Conservation (phyloP, 495 filamentous ascomycete genomes). For the Neurospora terricola region DNA sequence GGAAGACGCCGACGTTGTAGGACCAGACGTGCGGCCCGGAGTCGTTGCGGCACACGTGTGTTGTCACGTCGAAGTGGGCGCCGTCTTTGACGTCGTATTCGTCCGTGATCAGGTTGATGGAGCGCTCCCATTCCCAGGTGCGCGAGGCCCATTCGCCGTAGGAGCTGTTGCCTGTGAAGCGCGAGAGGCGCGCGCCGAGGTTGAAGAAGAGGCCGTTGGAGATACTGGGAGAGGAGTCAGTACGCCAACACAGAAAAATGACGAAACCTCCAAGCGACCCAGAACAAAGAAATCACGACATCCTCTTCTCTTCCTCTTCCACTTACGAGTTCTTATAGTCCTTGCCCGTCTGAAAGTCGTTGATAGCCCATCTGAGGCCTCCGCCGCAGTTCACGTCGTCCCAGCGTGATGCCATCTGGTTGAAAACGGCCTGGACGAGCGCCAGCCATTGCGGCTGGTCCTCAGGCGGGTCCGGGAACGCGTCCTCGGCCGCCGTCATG, state of each 20-base stretch:
- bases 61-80: constrained; percentile 33
- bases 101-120: constrained; percentile 48
- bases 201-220: constrained; percentile 76
- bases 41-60: constrained; percentile 41
- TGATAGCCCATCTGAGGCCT: constrained; percentile 81
- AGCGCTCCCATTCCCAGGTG: constrained; percentile 58
- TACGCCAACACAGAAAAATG: neutral
- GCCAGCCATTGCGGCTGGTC: constrained; percentile 67
- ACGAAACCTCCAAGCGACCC: neutral
- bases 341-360: constrained; percentile 69
- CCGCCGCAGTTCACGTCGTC: constrained; percentile 57
- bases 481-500: constrained; percentile 72
- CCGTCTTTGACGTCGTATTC: constrained; percentile 61
- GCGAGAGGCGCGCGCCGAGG: constrained; percentile 62
- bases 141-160: constrained; percentile 68
- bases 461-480: constrained; percentile 54
- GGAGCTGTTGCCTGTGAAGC: constrained; percentile 66
- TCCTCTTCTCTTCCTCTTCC: neutral
- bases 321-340: constrained; percentile 59
- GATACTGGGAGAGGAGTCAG: constrained; percentile 24
- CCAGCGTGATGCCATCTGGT: constrained; percentile 60
- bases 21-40: constrained; percentile 61
- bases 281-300: neutral
- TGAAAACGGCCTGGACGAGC: constrained; percentile 70
- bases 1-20: constrained; percentile 66